phyloP scores from a whole-genome alignment of 768 basidiomycete species.

The Suillus weaverae region DNA sequence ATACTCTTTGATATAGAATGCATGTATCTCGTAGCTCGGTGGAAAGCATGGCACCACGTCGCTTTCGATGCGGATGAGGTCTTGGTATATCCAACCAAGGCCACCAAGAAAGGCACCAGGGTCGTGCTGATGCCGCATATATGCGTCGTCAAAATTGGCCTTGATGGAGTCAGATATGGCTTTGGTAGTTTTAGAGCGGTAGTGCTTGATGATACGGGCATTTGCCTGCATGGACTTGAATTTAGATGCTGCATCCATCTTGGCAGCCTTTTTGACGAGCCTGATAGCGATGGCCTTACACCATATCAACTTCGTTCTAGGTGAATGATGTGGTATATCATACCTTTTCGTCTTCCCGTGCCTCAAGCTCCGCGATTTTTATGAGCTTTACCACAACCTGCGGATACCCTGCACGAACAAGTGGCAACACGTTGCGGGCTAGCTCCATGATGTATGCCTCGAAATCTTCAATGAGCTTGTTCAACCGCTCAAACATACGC shows the following conservation, averaged over 20 bases:
- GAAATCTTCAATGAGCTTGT: constrained; percentile 76
- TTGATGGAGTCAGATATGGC: constrained; percentile 78
- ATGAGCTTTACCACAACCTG: constrained; percentile 89
- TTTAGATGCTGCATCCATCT: constrained; percentile 88
- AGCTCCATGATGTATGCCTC: constrained; percentile 82
- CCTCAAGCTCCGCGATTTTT: constrained; percentile 94
- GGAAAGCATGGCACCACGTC: constrained; percentile 93
- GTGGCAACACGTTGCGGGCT: constrained; percentile 72
- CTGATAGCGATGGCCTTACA: constrained; percentile 86
- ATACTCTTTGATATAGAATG: constrained; percentile 82
- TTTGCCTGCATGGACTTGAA: constrained; percentile 93
- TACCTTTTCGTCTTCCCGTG: constrained; percentile 92
- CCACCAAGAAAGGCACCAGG: constrained; percentile 74
- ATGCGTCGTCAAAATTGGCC: constrained; percentile 66
- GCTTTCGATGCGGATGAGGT: constrained; percentile 88
- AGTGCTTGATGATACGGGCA: constrained; percentile 92
- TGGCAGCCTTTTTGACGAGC: constrained; percentile 92
- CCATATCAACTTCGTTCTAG: not conserved
- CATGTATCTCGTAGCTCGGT: constrained; percentile 85
- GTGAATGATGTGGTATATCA: not conserved
- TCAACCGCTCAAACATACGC: constrained; percentile 84
- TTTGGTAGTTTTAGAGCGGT: constrained; percentile 85
- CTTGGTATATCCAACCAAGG: constrained; percentile 91
- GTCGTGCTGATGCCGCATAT: constrained; percentile 58
- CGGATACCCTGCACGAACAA: constrained; percentile 75